These are phyloP conservation scores for Suhomyces atakaporum DNA, from an alignment of 1,139 yeast genomes.

Conservation along the genomic window DNA sequence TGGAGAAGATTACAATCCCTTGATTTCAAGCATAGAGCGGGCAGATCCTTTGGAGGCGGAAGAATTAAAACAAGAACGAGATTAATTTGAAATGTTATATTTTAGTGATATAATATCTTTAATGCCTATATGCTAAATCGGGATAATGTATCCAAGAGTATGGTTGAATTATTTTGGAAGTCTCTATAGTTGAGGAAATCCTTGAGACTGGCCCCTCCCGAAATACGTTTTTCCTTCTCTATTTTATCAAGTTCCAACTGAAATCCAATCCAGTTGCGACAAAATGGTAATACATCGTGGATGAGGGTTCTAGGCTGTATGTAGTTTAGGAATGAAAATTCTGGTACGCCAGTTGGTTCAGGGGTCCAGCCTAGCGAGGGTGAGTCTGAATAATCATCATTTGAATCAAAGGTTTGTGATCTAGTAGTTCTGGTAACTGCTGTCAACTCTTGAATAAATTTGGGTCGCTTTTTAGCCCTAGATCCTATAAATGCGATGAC, in stretches of 20 bases:
- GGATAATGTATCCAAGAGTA: conserved; percentile 10
- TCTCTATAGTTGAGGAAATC: conserved; percentile 38
- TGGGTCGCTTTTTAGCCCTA: conserved; percentile 22
- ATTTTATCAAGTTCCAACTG: conserved; percentile 31
- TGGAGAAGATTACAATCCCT: conserved; percentile 78
- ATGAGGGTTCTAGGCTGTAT: conserved; percentile 16
- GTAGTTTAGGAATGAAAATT: conserved; percentile 21
- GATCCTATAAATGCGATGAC: conserved; percentile 21
- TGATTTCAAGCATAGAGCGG: conserved; percentile 62
- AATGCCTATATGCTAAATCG: conserved; percentile 2
- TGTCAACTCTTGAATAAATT: conserved; percentile 21
- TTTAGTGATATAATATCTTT: not conserved
- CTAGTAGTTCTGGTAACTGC: conserved; percentile 15
- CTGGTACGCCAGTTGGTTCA: conserved; percentile 24
- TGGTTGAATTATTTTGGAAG: conserved; percentile 28
- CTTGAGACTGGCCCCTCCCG: conserved; percentile 28
- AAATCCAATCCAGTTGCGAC: conserved; percentile 37
- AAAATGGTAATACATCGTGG: conserved; percentile 37
- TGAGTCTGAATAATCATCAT: conserved; percentile 2
- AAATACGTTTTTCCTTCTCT: conserved; percentile 22
- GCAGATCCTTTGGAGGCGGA: conserved; percentile 80
- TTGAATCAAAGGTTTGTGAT: conserved; percentile 10
- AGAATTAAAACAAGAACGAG: conserved; percentile 44
- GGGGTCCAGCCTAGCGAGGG: conserved; percentile 7
- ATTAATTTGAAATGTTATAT: conserved; percentile 40